Conservation (phyloP, 352 stramenopile genomes). For the Pythium myriotylum region DNA sequence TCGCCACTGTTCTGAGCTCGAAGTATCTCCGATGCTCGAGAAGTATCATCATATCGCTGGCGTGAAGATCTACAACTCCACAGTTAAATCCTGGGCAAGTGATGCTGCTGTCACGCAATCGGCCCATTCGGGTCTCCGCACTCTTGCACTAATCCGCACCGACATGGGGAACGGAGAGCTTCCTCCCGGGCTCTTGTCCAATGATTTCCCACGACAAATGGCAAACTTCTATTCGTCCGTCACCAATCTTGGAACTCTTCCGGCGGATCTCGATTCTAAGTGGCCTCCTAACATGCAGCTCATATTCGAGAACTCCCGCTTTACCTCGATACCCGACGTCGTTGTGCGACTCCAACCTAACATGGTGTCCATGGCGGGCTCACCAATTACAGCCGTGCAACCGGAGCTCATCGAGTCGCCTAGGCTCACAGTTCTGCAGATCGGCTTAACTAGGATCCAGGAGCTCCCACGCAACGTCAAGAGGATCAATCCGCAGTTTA, state of each 20-base stretch:
- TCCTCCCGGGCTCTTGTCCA: slow-evolving; percentile 3
- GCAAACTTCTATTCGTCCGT: slow-evolving; percentile 8
- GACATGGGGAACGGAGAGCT: slow-evolving; percentile 5
- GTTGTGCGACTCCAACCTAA: slow-evolving; percentile 6
- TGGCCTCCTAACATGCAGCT: slow-evolving; percentile 8
- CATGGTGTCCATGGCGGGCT: slow-evolving; percentile 6
- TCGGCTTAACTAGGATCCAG: slow-evolving; percentile 6
- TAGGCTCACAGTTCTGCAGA: slow-evolving; percentile 9
- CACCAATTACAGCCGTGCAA: background rate
- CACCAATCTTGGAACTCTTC: slow-evolving; percentile 18
- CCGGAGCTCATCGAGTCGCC: slow-evolving; percentile 12
- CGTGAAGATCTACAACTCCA: slow-evolving; percentile 27
- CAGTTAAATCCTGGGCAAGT: background rate
- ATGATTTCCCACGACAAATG: slow-evolving; percentile 6
- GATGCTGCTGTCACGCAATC: background rate
- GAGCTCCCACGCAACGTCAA: background rate
- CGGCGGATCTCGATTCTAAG: slow-evolving; percentile 1
- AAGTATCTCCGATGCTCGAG: background rate
- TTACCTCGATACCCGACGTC: slow-evolving; percentile 13
- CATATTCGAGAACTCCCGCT: slow-evolving; percentile 18
- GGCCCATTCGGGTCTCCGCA: background rate
- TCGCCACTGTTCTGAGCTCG: slow-evolving; percentile 15
- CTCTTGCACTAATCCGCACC: background rate
- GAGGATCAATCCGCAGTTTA: background rate
- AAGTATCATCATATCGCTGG: background rate